Evolutionary conservation across 116 monocot genomes (phyloP).

Genomic region (Cymodocea nodosa): DNA sequence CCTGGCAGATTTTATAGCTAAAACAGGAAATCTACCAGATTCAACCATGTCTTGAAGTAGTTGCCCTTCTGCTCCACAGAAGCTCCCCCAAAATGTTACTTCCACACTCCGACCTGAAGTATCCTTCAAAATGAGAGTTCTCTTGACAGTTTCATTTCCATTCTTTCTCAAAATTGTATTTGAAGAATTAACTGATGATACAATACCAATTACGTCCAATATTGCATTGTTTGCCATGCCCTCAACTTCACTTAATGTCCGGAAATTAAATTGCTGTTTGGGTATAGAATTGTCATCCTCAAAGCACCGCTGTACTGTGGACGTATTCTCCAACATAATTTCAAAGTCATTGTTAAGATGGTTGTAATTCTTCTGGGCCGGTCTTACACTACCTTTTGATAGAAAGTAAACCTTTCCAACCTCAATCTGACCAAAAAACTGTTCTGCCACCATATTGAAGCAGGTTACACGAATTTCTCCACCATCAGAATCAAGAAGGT

Average conservation of each 20-base stretch:
- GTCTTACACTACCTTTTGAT: constrained; percentile 30
- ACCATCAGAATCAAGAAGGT: constrained; percentile 25
- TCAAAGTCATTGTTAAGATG: constrained; percentile 42
- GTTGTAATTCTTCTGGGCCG: constrained; percentile 35
- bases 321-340: constrained; percentile 29
- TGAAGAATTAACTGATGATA: constrained; percentile 21
- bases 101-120: constrained; percentile 33
- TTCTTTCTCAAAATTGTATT: constrained; percentile 29
- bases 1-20: constrained; percentile 32
- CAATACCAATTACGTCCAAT: constrained; percentile 32
- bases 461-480: constrained; percentile 26
- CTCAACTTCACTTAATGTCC: constrained; percentile 23
- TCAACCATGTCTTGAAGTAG: constrained; percentile 23
- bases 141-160: constrained; percentile 35
- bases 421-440: constrained; percentile 21
- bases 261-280: constrained; percentile 23
- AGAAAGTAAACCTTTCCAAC: constrained; percentile 24
- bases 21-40: constrained; percentile 27
- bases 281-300: constrained; percentile 32
- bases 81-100: constrained; percentile 33
- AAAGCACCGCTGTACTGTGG: constrained; percentile 24
- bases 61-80: constrained; percentile 26
- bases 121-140: constrained; percentile 28
- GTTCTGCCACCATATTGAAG: constrained; percentile 27
- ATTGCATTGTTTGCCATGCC: constrained; percentile 20